Conservation (phyloP, 2,329 filamentous ascomycete genomes). For the Nemania sp. region DNA sequence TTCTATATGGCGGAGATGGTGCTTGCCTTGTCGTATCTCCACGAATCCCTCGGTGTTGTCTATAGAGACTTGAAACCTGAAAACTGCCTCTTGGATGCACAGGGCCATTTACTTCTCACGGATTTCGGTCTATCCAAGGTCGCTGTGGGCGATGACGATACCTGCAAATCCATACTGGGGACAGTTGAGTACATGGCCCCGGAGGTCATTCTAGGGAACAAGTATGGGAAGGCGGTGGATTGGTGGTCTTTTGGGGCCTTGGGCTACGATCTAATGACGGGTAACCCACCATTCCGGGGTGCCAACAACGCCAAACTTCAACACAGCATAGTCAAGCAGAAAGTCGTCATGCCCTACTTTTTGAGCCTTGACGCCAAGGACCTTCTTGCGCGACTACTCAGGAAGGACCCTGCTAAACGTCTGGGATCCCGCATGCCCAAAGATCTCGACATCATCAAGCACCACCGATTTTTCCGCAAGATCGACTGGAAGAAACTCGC, state of each 20-base stretch:
- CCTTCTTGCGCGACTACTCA: constrained; percentile 82
- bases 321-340: constrained; percentile 93
- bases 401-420: constrained; percentile 90
- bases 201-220: constrained; percentile 84
- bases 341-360: constrained; percentile 87
- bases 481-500: constrained; percentile 93
- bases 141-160: constrained; percentile 68
- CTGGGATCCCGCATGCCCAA: constrained; percentile 88
- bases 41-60: constrained; percentile 88
- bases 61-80: constrained; percentile 98
- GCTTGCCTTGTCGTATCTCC: constrained; percentile 88
- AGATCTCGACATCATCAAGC: constrained; percentile 83
- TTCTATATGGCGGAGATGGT: constrained; percentile 99
- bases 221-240: constrained; percentile 93
- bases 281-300: constrained; percentile 86
- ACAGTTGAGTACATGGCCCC: constrained; percentile 99
- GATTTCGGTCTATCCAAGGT: constrained; percentile 98
- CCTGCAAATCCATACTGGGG: constrained; percentile 88
- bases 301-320: constrained; percentile 94
- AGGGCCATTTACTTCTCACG: constrained; percentile 91
- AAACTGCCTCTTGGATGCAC: constrained; percentile 89
- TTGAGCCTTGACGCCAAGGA: constrained; percentile 92
- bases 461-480: constrained; percentile 94
- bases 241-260: constrained; percentile 98
- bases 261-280: constrained; percentile 90